A percentile compares a stretch with the other conserved stretches of the same genome.
Conservation (phyloP, 192 early-diverging fungal genomes). For the Backusella psychrophila region DNA sequence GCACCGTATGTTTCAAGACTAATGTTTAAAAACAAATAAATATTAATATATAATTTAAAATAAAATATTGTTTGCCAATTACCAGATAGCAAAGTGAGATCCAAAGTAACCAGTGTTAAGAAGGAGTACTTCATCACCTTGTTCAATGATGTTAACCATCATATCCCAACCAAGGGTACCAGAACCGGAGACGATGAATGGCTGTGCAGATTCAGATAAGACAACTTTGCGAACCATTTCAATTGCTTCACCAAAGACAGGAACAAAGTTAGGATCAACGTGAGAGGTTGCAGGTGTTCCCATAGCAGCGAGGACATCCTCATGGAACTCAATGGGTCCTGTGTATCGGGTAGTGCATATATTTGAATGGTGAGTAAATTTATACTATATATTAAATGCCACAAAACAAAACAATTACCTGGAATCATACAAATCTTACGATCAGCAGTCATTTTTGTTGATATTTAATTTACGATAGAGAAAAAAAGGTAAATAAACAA, state of each 20-base stretch:
- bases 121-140: conserved; percentile 84
- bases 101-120: conserved; percentile 96
- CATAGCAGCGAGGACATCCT: conserved; percentile 80
- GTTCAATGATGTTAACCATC: conserved; percentile 88
- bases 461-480: not conserved
- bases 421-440: conserved; percentile 95
- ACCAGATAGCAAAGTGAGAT: conserved; percentile 92
- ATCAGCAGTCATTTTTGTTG: conserved; percentile 19
- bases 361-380: not conserved
- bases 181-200: conserved; percentile 91
- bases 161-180: conserved; percentile 98
- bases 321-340: conserved; percentile 95
- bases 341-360: not conserved
- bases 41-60: not conserved
- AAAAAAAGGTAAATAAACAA: not conserved
- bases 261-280: conserved; percentile 86
- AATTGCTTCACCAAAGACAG: conserved; percentile 81
- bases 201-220: conserved; percentile 77
- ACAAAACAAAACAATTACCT: conserved; percentile 41
- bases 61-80: conserved; percentile 9
- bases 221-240: conserved; percentile 84
- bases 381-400: not conserved
- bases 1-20: conserved; percentile 88
- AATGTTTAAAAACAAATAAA: conserved; percentile 1
- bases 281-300: conserved; percentile 91